Percentiles rank a stretch among this genome's conserved stretches.
phyloP scores from a whole-genome alignment of 768 basidiomycete species.

The Amanita pseudoporphyria region DNA sequence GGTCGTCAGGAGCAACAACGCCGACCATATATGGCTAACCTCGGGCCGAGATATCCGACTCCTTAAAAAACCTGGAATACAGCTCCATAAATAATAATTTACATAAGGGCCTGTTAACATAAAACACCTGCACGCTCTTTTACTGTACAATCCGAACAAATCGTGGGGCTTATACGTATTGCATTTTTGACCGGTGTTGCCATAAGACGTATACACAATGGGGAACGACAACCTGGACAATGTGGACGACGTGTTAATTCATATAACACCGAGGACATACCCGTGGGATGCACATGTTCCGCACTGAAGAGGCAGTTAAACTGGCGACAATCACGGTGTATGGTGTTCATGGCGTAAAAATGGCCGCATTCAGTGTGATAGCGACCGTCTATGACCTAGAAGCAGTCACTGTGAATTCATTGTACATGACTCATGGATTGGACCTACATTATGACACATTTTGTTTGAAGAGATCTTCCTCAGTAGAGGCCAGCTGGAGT shows the following conservation, averaged over 20 bases:
- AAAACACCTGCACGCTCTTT: constrained; percentile 16
- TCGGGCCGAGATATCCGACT: too few relatives aligned
- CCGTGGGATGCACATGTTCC: constrained; percentile 47
- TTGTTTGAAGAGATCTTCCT: constrained; percentile 9
- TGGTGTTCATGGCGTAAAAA: constrained; percentile 65
- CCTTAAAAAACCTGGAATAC: too few relatives aligned
- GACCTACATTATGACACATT: constrained; percentile 71
- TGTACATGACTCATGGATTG: constrained; percentile 6
- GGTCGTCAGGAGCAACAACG: neutral
- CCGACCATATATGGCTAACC: neutral
- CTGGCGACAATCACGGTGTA: constrained; percentile 53
- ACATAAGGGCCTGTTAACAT: neutral
- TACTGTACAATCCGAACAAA: constrained; percentile 31
- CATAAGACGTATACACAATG: constrained; percentile 56
- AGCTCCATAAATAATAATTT: neutral
- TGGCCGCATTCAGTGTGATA: constrained; percentile 62
- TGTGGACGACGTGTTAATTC: neutral
- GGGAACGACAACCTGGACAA: constrained; percentile 41
- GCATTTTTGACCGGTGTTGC: constrained; percentile 57
- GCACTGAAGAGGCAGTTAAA: constrained; percentile 63
- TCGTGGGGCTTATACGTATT: constrained; percentile 54
- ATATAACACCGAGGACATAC: constrained; percentile 22
- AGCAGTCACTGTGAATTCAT: neutral
- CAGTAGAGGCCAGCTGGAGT: neutral
- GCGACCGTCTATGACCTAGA: constrained; percentile 68